These are phyloP conservation scores for Sanghuangporus sanghuang DNA, from an alignment of 1,284 basidiomycete species.

Conservation along the genomic window DNA sequence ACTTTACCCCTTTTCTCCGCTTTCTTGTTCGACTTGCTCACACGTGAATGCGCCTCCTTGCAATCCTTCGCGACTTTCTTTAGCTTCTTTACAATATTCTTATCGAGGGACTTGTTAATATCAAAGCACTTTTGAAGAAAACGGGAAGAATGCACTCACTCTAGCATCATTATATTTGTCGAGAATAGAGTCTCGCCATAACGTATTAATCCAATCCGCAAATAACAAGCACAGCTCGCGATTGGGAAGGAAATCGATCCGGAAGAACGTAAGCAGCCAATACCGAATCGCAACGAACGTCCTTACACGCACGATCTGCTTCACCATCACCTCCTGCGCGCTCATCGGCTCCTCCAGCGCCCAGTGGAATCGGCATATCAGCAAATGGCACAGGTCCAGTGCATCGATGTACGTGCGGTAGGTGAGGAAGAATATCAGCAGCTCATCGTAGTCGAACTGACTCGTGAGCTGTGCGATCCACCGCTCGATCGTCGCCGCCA, in stretches of 20 bases:
- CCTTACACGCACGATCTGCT: conserved; percentile 75
- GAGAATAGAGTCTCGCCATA: conserved; percentile 63
- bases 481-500: conserved; percentile 84
- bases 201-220: conserved; percentile 74
- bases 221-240: conserved; percentile 66
- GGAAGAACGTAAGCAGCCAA: conserved; percentile 85
- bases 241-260: conserved; percentile 81
- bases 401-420: conserved; percentile 78
- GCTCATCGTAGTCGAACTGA: conserved; percentile 76
- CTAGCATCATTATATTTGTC: conserved; percentile 59
- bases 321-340: conserved; percentile 56
- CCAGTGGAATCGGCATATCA: conserved; percentile 86
- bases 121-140: too few species aligned
- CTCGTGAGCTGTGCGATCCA: conserved; percentile 88
- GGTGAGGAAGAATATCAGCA: conserved; percentile 83
- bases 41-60: conserved; percentile 56
- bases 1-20: conserved; percentile 12
- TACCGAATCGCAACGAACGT: conserved; percentile 84
- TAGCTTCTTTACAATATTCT: conserved; percentile 76
- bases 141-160: conserved; percentile 46
- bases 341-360: conserved; percentile 55
- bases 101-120: not conserved
- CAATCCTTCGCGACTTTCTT: conserved; percentile 78
- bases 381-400: conserved; percentile 69
- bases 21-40: conserved; percentile 12